phyloP scores from a whole-genome alignment of 2,329 filamentous ascomycete species.

The Verticillium nubilum region DNA sequence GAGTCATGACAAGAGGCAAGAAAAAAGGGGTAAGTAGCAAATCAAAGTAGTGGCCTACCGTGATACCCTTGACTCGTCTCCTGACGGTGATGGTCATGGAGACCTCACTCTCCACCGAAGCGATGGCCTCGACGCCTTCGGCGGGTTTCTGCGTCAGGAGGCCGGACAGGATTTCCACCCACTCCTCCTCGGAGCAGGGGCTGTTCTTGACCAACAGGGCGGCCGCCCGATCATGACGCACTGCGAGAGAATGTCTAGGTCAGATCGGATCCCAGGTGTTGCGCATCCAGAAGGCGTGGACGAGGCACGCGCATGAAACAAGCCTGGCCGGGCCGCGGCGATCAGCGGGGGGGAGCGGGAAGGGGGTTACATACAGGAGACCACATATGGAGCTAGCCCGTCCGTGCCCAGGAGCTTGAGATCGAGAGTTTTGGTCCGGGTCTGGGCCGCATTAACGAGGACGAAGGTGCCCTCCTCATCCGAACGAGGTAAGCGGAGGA shows the following conservation, averaged over 20 bases:
- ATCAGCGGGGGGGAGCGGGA: conserved; percentile 7
- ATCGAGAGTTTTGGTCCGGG: conserved; percentile 50
- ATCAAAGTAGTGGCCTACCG: conserved; percentile 38
- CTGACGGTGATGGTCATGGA: conserved; percentile 58
- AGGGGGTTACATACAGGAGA: conserved; percentile 43
- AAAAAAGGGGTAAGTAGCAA: conserved; percentile 7
- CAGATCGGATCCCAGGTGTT: not conserved
- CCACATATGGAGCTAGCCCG: conserved; percentile 53
- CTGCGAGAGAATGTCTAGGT: not conserved
- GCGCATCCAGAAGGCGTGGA: not conserved
- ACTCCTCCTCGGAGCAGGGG: conserved; percentile 57
- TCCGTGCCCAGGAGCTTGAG: conserved; percentile 65
- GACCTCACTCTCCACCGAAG: conserved; percentile 47
- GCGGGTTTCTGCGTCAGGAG: conserved; percentile 48
- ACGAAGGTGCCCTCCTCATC: conserved; percentile 48
- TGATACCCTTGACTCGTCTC: conserved; percentile 63
- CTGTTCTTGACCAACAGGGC: conserved; percentile 49
- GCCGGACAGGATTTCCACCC: conserved; percentile 55
- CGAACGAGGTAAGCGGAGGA: conserved; percentile 56
- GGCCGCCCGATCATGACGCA: conserved; percentile 42
- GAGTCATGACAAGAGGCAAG: conserved; percentile 5
- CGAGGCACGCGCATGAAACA: not conserved
- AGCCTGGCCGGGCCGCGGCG: conserved; percentile 9
- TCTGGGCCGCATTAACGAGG: conserved; percentile 53
- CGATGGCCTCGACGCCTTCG: conserved; percentile 53